phyloP scores from a whole-genome alignment of 1,139 yeast genomes.

The Saccharomyces hybrid region DNA sequence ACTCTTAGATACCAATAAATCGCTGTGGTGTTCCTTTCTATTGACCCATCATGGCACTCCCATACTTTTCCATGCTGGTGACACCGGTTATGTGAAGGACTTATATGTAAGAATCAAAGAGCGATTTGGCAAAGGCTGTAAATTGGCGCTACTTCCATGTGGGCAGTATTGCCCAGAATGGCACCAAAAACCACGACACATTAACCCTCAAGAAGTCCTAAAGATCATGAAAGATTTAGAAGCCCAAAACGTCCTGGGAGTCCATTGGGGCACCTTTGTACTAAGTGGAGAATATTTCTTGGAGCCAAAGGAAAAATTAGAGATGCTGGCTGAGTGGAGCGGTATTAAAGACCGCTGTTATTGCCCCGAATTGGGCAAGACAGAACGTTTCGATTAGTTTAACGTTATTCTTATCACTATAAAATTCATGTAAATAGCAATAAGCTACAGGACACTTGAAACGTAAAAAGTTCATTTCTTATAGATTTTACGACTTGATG shows the following conservation, averaged over 20 bases:
- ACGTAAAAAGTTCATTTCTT: not conserved
- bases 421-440: not conserved
- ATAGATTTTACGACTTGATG: not conserved
- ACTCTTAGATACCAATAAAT: constrained; percentile 65
- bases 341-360: constrained; percentile 35
- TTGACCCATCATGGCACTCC: constrained; percentile 60
- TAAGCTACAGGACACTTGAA: not conserved
- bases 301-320: constrained; percentile 61
- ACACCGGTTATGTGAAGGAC: constrained; percentile 77
- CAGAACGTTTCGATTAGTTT: constrained; percentile 16
- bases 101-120: constrained; percentile 58
- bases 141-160: constrained; percentile 73
- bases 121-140: constrained; percentile 55
- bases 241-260: constrained; percentile 65
- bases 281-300: constrained; percentile 79
- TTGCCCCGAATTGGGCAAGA: constrained; percentile 49
- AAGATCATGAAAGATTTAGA: constrained; percentile 57
- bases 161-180: constrained; percentile 94
- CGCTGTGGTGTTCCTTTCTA: constrained; percentile 85
- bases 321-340: constrained; percentile 32
- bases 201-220: constrained; percentile 70
- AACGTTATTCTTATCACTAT: not conserved
- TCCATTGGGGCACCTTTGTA: constrained; percentile 94
- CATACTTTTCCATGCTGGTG: constrained; percentile 84
- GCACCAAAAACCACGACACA: constrained; percentile 89